Percentiles rank a stretch among this genome's conserved stretches.
Conservation (phyloP, 257 asterid species). For the Cinchona pubescens region DNA sequence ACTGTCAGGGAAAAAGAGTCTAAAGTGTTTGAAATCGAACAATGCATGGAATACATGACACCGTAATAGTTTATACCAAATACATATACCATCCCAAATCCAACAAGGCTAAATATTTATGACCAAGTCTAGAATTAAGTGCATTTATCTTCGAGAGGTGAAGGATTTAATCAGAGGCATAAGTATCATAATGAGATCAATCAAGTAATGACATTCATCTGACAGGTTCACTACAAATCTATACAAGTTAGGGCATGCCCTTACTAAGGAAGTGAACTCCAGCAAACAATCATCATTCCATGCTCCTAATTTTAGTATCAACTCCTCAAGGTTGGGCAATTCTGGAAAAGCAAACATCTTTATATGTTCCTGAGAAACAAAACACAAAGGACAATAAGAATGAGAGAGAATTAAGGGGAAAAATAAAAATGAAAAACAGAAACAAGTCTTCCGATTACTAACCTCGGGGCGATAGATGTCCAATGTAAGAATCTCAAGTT, state of each 20-base stretch:
- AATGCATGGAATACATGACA: background rate
- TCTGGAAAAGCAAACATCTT: conserved; percentile 35
- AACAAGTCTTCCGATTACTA: conserved; percentile 12
- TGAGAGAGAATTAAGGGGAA: background rate
- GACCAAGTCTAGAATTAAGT: background rate
- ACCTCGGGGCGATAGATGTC: conserved; percentile 47
- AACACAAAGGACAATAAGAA: background rate
- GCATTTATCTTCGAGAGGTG: background rate
- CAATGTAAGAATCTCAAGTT: conserved; percentile 46
- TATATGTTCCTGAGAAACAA: conserved; percentile 32
- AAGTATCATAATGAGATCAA: background rate
- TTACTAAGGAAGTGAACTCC: conserved; percentile 40
- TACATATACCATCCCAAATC: background rate
- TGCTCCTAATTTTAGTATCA: conserved; percentile 39
- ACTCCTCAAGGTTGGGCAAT: conserved; percentile 53
- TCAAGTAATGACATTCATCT: conserved; percentile 31
- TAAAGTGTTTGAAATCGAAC: background rate
- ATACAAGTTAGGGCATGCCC: conserved; percentile 43
- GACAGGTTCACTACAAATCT: conserved; percentile 50
- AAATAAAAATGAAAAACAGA: background rate
- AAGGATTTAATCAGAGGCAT: background rate
- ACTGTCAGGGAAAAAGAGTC: background rate
- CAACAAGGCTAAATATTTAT: background rate
- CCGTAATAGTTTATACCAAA: background rate
- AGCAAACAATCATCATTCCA: conserved; percentile 51